Percentiles rank a stretch among this genome's conserved stretches.
These are phyloP conservation scores for Blastocystis hominis DNA, from an alignment of 352 stramenopile genomes.

Conservation along the genomic window DNA sequence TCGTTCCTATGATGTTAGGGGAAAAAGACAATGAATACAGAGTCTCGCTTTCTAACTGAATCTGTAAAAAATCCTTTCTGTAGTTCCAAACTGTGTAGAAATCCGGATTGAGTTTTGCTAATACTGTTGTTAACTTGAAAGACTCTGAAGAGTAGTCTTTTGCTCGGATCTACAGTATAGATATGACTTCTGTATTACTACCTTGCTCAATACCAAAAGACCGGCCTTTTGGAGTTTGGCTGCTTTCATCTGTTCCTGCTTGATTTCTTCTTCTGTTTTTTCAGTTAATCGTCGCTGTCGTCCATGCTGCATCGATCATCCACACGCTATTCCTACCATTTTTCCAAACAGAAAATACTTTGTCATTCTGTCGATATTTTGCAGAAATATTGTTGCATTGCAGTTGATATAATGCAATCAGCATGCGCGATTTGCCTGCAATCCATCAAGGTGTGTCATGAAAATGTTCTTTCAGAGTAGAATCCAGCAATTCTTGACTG, in stretches of 20 bases:
- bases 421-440: constrained; percentile 36
- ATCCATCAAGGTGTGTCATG: not conserved
- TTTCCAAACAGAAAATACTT: not conserved
- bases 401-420: not conserved
- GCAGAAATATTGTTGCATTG: not conserved
- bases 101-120: constrained; percentile 87
- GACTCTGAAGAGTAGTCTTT: constrained; percentile 61
- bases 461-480: not conserved
- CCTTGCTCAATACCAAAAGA: not conserved
- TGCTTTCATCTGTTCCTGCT: constrained; percentile 19
- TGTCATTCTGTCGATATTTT: not conserved
- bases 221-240: constrained; percentile 4
- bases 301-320: constrained; percentile 47
- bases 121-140: constrained; percentile 76
- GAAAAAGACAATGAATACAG: constrained; percentile 41
- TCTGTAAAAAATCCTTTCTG: constrained; percentile 78
- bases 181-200: not conserved
- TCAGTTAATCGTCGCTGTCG: constrained; percentile 38
- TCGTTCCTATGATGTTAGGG: constrained; percentile 56
- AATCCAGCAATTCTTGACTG: constrained; percentile 42
- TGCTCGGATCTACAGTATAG: not conserved
- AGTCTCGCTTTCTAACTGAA: not conserved
- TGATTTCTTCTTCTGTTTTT: constrained; percentile 51
- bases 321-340: not conserved
- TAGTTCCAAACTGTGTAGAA: constrained; percentile 92